These are phyloP conservation scores for Boletus tomentosulus DNA, from an alignment of 768 basidiomycete genomes.

Conservation along the genomic window DNA sequence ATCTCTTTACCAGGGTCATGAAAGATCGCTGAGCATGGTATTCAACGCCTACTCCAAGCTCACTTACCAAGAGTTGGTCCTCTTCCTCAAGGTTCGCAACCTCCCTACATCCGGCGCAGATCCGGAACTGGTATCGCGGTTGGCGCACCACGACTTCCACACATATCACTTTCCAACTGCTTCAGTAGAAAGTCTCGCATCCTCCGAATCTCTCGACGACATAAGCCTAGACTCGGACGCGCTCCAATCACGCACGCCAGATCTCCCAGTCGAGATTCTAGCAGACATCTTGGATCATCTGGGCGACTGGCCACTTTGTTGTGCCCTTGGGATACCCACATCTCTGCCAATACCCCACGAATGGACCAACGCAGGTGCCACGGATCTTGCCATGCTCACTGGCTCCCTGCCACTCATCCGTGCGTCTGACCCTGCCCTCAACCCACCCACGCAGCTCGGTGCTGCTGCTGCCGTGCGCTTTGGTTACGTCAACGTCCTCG, in stretches of 20 bases:
- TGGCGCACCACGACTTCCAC: conserved; percentile 72
- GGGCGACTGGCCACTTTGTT: conserved; percentile 81
- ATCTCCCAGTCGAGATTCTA: conserved; percentile 73
- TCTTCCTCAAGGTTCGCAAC: conserved; percentile 71
- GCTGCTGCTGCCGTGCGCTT: conserved; percentile 66
- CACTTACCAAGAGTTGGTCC: conserved; percentile 60
- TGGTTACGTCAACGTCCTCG: conserved; percentile 70
- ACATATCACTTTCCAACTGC: conserved; percentile 55
- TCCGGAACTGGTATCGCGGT: conserved; percentile 61
- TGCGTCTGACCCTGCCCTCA: conserved; percentile 49
- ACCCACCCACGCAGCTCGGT: conserved; percentile 67
- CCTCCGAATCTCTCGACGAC: conserved; percentile 18
- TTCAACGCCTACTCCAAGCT: conserved; percentile 67
- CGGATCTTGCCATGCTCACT: conserved; percentile 70
- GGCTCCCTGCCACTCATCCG: conserved; percentile 58
- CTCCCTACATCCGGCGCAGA: conserved; percentile 63
- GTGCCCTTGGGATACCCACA: conserved; percentile 72
- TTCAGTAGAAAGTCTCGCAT: conserved; percentile 29
- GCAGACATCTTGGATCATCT: conserved; percentile 74
- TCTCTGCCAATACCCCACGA: conserved; percentile 59
- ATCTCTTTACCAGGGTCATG: conserved; percentile 18
- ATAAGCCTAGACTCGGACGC: conserved; percentile 22
- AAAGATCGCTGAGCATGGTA: conserved; percentile 40
- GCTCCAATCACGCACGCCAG: conserved; percentile 41
- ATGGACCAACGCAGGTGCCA: conserved; percentile 67